Evolutionary conservation across 192 early-diverging fungal species (phyloP).

Genomic region (Irineochytrium annulatum): DNA sequence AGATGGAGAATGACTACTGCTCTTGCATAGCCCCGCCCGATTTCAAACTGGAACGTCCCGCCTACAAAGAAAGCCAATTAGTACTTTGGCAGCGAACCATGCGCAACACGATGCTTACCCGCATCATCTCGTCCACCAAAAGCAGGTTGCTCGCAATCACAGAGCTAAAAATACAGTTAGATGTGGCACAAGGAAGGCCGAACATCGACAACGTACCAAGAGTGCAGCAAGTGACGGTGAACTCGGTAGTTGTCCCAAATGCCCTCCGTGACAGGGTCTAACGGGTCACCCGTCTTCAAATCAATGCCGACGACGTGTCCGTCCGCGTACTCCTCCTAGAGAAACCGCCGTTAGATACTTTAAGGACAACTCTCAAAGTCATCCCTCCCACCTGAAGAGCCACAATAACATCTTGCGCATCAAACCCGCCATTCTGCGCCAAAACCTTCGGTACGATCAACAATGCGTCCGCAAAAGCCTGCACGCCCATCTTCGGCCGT

Average conservation of each 20-base stretch:
- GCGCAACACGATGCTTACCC: conserved; percentile 36
- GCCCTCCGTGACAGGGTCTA: conserved; percentile 88
- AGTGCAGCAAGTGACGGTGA: conserved; percentile 91
- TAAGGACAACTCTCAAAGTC: conserved; percentile 6
- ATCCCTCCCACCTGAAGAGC: conserved; percentile 66
- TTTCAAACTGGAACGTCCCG: conserved; percentile 39
- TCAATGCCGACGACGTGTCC: conserved; percentile 93
- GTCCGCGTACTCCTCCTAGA: conserved; percentile 78
- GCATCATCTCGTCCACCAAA: conserved; percentile 98
- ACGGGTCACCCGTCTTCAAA: conserved; percentile 86
- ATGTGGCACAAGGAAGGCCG: conserved; percentile 8
- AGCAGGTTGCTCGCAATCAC: conserved; percentile 98
- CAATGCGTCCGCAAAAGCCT: conserved; percentile 94
- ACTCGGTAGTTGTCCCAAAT: conserved; percentile 99
- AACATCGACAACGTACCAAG: conserved; percentile 53
- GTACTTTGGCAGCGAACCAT: neutral
- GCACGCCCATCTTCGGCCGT: conserved; percentile 91
- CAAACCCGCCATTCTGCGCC: conserved; percentile 92
- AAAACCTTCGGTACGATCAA: conserved; percentile 96
- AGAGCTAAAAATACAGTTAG: conserved; percentile 44
- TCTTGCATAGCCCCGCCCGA: conserved; percentile 11
- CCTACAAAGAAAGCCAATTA: conserved; percentile 4
- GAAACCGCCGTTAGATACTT: neutral
- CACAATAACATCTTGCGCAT: conserved; percentile 94
- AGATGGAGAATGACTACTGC: too few species aligned